phyloP scores from a whole-genome alignment of 306 rosid genomes.

The Astragalus membranaceus region DNA sequence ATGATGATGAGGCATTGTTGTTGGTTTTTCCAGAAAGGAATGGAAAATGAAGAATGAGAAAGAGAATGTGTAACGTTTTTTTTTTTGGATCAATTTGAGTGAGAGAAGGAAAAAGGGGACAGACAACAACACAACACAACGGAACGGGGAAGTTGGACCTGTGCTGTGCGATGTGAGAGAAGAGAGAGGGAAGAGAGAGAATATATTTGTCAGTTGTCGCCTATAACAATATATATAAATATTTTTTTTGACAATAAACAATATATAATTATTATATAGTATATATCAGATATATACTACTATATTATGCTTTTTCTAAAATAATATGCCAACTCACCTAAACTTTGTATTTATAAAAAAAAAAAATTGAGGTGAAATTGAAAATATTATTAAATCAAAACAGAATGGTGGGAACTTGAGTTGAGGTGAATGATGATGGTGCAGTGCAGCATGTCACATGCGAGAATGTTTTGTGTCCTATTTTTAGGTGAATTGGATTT shows the following conservation, averaged over 20 bases:
- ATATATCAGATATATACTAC: too few relatives aligned
- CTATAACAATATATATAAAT: too few relatives aligned
- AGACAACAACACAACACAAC: constrained; percentile 9
- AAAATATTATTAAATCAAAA: neutral
- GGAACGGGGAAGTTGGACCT: constrained; percentile 18
- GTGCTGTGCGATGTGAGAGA: neutral
- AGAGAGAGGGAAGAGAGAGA: neutral
- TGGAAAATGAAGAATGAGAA: neutral
- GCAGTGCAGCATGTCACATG: too few relatives aligned
- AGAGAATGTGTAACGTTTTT: neutral
- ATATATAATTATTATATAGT: too few relatives aligned
- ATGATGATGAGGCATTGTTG: neutral
- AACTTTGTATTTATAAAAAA: too few relatives aligned
- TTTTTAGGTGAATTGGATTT: too few relatives aligned
- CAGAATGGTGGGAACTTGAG: neutral
- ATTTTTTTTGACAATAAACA: too few relatives aligned
- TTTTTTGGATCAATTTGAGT: neutral
- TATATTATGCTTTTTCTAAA: too few relatives aligned
- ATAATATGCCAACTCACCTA: too few relatives aligned
- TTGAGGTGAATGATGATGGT: neutral
- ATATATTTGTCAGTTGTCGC: constrained; percentile 9
- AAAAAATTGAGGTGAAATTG: too few relatives aligned
- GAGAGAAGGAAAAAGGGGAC: neutral
- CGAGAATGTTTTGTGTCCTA: neutral
- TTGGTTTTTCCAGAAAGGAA: neutral